Evolutionary conservation across 2,329 filamentous ascomycete genomes (phyloP).

Genomic region (Epichloe glyceriae): DNA sequence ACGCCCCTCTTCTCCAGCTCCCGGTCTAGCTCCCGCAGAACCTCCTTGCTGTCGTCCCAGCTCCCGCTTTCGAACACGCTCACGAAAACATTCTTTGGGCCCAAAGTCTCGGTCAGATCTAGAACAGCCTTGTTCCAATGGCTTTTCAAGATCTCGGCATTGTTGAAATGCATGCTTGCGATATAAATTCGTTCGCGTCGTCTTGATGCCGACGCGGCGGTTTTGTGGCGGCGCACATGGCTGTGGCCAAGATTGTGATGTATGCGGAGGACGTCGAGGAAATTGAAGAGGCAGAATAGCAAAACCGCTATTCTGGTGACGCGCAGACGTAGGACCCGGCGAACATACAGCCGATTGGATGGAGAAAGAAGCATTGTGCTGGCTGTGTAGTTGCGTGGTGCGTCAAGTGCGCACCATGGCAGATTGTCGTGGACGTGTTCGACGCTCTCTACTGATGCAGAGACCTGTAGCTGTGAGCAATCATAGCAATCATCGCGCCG

Average conservation of each 20-base stretch:
- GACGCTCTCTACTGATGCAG: background rate
- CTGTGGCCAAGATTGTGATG: slow-evolving; percentile 19
- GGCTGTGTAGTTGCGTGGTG: background rate
- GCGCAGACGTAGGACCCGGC: slow-evolving; percentile 25
- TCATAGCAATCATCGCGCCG: slow-evolving; percentile 1
- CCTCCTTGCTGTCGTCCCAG: slow-evolving; percentile 54
- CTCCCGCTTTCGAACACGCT: slow-evolving; percentile 57
- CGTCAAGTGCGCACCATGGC: slow-evolving; percentile 1
- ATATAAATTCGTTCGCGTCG: slow-evolving; percentile 45
- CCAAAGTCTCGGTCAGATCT: slow-evolving; percentile 41
- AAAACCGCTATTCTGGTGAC: slow-evolving; percentile 20
- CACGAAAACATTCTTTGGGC: slow-evolving; percentile 52
- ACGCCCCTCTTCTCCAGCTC: slow-evolving; percentile 40
- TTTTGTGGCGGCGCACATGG: slow-evolving; percentile 11
- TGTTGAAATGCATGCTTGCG: slow-evolving; percentile 57
- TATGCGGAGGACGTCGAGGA: slow-evolving; percentile 28
- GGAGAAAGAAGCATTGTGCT: slow-evolving; percentile 16
- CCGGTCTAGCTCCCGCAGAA: slow-evolving; percentile 41
- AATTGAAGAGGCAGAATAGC: slow-evolving; percentile 22
- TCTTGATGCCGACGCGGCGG: slow-evolving; percentile 9
- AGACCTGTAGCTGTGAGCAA: background rate
- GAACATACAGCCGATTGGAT: slow-evolving; percentile 21
- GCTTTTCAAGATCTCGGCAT: slow-evolving; percentile 42
- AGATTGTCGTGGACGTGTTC: background rate
- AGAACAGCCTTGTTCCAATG: slow-evolving; percentile 52